These are phyloP conservation scores for Eucalyptus tenuipes DNA, from an alignment of 345 rosid genomes.

Conservation along the genomic window DNA sequence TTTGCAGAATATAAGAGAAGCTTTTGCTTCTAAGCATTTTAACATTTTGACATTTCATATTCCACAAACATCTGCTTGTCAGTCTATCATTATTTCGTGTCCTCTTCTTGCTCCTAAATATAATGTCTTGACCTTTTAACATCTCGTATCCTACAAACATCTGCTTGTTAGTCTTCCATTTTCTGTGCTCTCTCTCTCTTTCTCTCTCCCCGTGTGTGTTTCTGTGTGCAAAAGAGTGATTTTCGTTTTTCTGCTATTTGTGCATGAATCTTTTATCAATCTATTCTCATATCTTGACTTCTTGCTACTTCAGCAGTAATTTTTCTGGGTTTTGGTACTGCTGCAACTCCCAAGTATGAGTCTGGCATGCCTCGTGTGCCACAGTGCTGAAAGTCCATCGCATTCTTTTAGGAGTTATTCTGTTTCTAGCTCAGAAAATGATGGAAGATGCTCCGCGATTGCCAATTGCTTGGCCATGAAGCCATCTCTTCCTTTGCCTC, in stretches of 20 bases:
- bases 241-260: background rate
- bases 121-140: background rate
- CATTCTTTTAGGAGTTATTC: constrained; percentile 96
- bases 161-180: background rate
- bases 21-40: background rate
- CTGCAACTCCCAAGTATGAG: constrained; percentile 37
- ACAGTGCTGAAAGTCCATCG: constrained; percentile 82
- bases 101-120: background rate
- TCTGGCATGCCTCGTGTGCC: constrained; percentile 88
- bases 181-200: background rate
- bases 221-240: background rate
- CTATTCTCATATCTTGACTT: background rate
- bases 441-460: constrained; percentile 73
- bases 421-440: constrained; percentile 81
- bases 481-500: constrained; percentile 51
- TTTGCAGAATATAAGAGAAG: background rate
- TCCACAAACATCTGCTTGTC: background rate
- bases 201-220: background rate
- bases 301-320: background rate
- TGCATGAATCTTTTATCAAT: background rate
- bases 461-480: constrained; percentile 65
- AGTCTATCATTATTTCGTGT: background rate
- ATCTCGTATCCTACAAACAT: background rate
- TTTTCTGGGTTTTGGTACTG: background rate
- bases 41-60: background rate